Evolutionary conservation across 257 asterid genomes (phyloP).

Genomic region (Petunia axillaris): DNA sequence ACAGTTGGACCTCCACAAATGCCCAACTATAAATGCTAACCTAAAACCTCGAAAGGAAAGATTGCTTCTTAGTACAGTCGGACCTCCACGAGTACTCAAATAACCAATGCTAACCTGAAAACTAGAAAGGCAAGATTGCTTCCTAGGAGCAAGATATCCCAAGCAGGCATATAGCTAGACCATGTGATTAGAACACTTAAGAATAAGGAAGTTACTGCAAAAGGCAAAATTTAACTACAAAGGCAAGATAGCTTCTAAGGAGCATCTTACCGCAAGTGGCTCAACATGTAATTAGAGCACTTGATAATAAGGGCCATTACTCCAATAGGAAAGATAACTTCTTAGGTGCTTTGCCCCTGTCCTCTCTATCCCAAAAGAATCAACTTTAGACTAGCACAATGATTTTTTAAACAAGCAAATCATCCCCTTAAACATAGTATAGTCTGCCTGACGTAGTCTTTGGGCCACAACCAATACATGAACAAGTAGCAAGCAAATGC

Average conservation of each 20-base stretch:
- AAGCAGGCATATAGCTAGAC: not conserved
- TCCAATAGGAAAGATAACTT: conserved; percentile 11
- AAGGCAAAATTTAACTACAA: not conserved
- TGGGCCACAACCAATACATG: not conserved
- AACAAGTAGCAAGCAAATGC: not conserved
- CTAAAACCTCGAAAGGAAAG: too few relatives aligned
- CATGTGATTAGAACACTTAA: not conserved
- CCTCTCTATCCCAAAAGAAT: not conserved
- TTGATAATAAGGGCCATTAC: not conserved
- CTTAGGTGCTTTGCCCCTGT: not conserved
- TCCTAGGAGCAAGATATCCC: not conserved
- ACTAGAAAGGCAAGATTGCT: not conserved
- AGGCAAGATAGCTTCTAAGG: not conserved
- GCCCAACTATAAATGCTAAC: too few relatives aligned
- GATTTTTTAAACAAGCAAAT: conserved; percentile 1
- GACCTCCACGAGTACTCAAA: too few relatives aligned
- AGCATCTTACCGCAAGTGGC: not conserved
- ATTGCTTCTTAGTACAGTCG: too few relatives aligned
- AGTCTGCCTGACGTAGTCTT: not conserved
- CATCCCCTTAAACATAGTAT: not conserved
- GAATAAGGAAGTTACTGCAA: not conserved
- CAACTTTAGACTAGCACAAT: conserved; percentile 3
- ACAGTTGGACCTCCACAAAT: too few relatives aligned
- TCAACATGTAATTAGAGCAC: not conserved
- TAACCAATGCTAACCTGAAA: not conserved